Base-by-base conservation (phyloP, 345 rosid genomes). In the Eucalyptus shirleyi region DNA sequence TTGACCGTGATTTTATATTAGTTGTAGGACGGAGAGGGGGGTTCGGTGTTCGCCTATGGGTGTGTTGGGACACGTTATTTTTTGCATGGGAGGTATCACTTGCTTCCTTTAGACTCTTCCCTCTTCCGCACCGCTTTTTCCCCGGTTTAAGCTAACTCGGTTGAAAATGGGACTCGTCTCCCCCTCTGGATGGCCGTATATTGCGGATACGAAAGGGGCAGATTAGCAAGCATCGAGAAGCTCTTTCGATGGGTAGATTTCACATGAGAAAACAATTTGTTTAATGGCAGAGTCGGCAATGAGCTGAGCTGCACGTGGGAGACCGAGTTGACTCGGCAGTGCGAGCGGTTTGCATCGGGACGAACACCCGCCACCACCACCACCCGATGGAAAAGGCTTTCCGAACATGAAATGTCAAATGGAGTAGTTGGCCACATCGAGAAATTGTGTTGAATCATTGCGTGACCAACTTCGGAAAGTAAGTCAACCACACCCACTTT, bases 71-170 rank as follows among this genome's bases (percentile, higher is more conserved):
- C 89, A 89, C 86, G 91, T 55, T 59, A 88, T 24, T 86, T 86
- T 86, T 56, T 89, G 89, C 91, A 91, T 89, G 89, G 92, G 88
- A 91, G 88, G 88, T 7, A 88, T 87, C 92, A 88, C 50, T 91
- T 50, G 47, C 92, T 89, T 91, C 86, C 34, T 47, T 89, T 56
- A 44, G 9, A 87, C 92, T 89, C 92, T 55, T 87, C 55, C 72
- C 4, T 26, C 56, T 24, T 40, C 30, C n/a, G 6, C 65, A 17
- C 4, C 30, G 12, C 88, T 42, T 86, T 50, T 86, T 19, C 67
- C 88, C 62, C 88, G 28, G 47, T 40, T 77, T 21, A 77, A 77
- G 47, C 85, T 40, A 77, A 40, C 85, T 37, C 9, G 85, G 47
- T 77, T 77, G 85, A 77, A 40, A 77, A 37, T 26, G 85, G 85